Conservation (phyloP, 2,329 filamentous ascomycete genomes). For the Aspergillus tanneri region DNA sequence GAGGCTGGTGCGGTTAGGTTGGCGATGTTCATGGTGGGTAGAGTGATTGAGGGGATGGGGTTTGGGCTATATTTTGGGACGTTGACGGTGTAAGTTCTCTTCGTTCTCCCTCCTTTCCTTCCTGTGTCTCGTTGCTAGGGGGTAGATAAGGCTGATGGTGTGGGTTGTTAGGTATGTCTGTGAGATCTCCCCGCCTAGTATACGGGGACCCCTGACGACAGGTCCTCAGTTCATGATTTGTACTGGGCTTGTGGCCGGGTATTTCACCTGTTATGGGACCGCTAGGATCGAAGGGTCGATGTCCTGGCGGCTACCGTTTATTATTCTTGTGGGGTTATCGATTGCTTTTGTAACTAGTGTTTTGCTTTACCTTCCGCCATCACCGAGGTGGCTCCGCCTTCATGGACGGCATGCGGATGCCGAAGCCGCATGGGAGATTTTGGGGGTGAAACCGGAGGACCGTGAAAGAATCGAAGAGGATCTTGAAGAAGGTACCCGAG, state of each 20-base stretch:
- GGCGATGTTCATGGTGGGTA: not conserved
- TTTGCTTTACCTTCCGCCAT: not conserved
- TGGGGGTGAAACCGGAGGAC: not conserved
- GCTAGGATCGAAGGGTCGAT: not conserved
- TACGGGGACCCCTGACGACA: not conserved
- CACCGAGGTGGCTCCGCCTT: not conserved
- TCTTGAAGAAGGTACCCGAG: not conserved
- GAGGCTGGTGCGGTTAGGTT: not conserved
- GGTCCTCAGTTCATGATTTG: not conserved
- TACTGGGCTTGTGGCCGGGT: not conserved
- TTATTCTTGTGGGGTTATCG: not conserved
- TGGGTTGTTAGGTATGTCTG: not conserved
- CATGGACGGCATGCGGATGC: not conserved
- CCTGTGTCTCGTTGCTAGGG: too few relatives aligned
- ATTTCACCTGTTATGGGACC: conserved; percentile 1
- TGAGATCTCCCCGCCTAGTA: not conserved
- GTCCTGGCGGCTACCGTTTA: not conserved
- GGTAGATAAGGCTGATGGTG: too few relatives aligned
- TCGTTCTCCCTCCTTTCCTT: too few relatives aligned
- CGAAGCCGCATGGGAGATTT: not conserved
- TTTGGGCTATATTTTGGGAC: not conserved
- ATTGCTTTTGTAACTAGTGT: not conserved
- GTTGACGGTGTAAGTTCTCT: not conserved
- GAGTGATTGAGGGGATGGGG: not conserved
- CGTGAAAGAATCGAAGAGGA: not conserved